These are phyloP conservation scores for Trametes cinnabarina DNA, from an alignment of 768 basidiomycete genomes.

Conservation along the genomic window DNA sequence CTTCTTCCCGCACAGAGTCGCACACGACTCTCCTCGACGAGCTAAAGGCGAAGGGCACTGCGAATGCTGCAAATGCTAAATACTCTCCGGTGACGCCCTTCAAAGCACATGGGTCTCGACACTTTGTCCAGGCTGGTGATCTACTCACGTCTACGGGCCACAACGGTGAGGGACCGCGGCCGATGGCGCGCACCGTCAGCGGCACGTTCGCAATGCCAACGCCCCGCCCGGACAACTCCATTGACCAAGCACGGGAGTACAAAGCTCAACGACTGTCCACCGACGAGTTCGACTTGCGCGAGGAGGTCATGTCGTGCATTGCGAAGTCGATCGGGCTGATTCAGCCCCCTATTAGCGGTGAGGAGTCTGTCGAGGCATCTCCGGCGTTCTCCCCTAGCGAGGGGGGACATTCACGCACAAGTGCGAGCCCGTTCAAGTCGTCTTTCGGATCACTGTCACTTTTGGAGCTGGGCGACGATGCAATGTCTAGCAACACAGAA, in stretches of 20 bases:
- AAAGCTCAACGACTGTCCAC: constrained; percentile 34
- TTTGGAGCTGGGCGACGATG: constrained; percentile 68
- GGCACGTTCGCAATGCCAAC: constrained; percentile 15
- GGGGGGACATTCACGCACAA: constrained; percentile 30
- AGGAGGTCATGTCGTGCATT: constrained; percentile 96
- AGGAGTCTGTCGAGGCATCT: constrained; percentile 63
- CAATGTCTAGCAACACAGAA: constrained; percentile 60
- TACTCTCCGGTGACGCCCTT: constrained; percentile 25
- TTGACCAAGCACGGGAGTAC: background rate
- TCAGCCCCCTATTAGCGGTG: constrained; percentile 76
- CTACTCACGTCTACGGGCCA: constrained; percentile 58
- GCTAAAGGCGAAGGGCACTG: constrained; percentile 25
- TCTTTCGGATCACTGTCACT: constrained; percentile 75
- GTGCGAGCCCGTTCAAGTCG: constrained; percentile 47
- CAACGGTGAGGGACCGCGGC: constrained; percentile 42
- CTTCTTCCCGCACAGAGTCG: constrained; percentile 25
- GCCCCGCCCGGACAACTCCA: constrained; percentile 17
- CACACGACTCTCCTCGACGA: constrained; percentile 9
- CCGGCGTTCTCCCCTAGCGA: constrained; percentile 56
- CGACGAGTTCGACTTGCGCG: constrained; percentile 90
- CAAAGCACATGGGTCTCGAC: constrained; percentile 40
- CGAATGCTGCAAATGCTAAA: background rate
- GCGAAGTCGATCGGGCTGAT: constrained; percentile 94
- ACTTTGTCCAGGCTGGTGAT: constrained; percentile 75
- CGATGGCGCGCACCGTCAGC: constrained; percentile 19